Percentiles rank a stretch among this genome's conserved stretches.
Evolutionary conservation across 768 basidiomycete genomes (phyloP).

Genomic region (Lentinula sp.): DNA sequence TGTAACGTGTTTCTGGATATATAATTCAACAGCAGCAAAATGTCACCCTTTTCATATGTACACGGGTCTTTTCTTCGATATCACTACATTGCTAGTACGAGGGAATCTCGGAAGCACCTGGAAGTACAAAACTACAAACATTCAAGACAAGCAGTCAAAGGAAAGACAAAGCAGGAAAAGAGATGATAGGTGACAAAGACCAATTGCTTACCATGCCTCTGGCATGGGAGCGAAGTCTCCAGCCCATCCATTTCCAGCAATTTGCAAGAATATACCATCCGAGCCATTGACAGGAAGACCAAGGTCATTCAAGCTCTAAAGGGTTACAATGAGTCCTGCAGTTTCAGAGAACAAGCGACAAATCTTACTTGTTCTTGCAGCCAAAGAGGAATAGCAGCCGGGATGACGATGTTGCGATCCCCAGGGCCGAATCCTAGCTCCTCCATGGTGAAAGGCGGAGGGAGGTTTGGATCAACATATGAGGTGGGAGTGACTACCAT

Average conservation of each 20-base stretch:
- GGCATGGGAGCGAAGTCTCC: slow-evolving; percentile 73
- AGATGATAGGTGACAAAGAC: background rate
- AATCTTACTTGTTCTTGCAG: slow-evolving; percentile 76
- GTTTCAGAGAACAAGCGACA: slow-evolving; percentile 8
- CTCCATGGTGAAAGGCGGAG: slow-evolving; percentile 74
- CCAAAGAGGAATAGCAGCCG: slow-evolving; percentile 84
- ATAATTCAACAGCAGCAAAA: background rate
- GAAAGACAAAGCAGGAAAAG: background rate
- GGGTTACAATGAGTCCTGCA: background rate
- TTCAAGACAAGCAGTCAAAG: slow-evolving; percentile 1
- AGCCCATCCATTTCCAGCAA: slow-evolving; percentile 71
- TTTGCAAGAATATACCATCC: slow-evolving; percentile 83
- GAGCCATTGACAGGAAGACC: slow-evolving; percentile 89
- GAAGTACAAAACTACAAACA: slow-evolving; percentile 2
- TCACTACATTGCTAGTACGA: slow-evolving; percentile 1
- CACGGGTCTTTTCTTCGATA: background rate
- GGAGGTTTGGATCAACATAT: slow-evolving; percentile 46
- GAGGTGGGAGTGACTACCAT: slow-evolving; percentile 54
- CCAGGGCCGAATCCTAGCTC: slow-evolving; percentile 64
- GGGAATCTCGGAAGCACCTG: slow-evolving; percentile 1
- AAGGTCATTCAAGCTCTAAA: slow-evolving; percentile 79
- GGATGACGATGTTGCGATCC: slow-evolving; percentile 58
- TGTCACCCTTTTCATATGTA: background rate
- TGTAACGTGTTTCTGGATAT: background rate
- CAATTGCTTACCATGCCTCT: slow-evolving; percentile 66